Percentiles rank a stretch among this genome's conserved stretches.
Conservation (phyloP, 768 basidiomycete species). For the Boletellus emodensis region DNA sequence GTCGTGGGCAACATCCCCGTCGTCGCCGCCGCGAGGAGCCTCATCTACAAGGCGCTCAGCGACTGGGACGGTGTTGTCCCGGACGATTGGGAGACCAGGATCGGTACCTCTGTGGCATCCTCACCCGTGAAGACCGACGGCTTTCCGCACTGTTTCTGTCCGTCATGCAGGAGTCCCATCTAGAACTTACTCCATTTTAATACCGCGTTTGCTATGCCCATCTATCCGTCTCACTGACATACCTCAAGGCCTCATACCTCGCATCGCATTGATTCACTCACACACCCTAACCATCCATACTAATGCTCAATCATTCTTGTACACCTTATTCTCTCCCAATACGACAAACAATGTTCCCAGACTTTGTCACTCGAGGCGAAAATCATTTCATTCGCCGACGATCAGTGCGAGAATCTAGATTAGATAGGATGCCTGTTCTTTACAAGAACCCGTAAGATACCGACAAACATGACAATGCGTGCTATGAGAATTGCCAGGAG, state of each 20-base stretch:
- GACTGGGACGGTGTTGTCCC: constrained; percentile 24
- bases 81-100: constrained; percentile 39
- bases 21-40: constrained; percentile 44
- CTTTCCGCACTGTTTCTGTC: constrained; percentile 37
- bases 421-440: constrained; percentile 4
- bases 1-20: constrained; percentile 48
- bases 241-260: not conserved
- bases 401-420: not conserved
- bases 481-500: not conserved
- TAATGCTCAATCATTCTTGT: not conserved
- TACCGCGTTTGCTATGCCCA: not conserved
- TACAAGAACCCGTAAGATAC: constrained; percentile 3
- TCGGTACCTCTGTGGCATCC: constrained; percentile 24
- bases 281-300: not conserved
- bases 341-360: no score
- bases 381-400: not conserved
- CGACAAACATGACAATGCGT: not conserved
- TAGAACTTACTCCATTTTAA: constrained; percentile 16
- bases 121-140: constrained; percentile 9
- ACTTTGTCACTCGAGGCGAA: not conserved
- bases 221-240: not conserved
- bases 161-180: constrained; percentile 42
- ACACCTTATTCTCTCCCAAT: not conserved
- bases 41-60: constrained; percentile 41
- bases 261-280: not conserved